phyloP scores from a whole-genome alignment of 2,329 filamentous ascomycete species.

The Fusarium haematococcum region DNA sequence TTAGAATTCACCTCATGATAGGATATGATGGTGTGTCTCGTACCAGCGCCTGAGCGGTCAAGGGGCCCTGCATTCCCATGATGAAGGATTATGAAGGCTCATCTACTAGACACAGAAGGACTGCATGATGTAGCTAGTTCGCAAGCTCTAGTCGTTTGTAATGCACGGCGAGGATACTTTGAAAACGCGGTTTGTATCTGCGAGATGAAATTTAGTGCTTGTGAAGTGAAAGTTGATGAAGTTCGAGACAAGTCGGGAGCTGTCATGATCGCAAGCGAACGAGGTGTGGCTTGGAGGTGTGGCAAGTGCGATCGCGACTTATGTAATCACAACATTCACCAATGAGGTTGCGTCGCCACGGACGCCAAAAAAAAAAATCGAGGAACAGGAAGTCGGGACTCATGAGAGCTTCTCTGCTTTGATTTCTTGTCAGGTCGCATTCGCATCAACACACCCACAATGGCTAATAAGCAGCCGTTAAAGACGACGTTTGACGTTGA shows the following conservation, averaged over 20 bases:
- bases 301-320: constrained; percentile 16
- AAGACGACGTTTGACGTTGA: constrained; percentile 92
- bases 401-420: constrained; percentile 39
- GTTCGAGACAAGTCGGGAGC: neutral
- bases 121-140: neutral
- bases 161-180: neutral
- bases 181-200: neutral
- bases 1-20: neutral
- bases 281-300: constrained; percentile 3
- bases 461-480: constrained; percentile 72
- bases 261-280: constrained; percentile 28
- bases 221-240: neutral
- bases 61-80: constrained; percentile 67
- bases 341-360: constrained; percentile 25
- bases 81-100: constrained; percentile 25
- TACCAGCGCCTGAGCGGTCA: constrained; percentile 69
- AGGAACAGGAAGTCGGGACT: constrained; percentile 22
- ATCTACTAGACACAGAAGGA: constrained; percentile 7
- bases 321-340: constrained; percentile 14
- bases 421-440: constrained; percentile 26
- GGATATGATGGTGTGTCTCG: constrained; percentile 31
- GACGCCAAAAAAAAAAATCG: constrained; percentile 40
- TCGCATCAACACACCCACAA: constrained; percentile 33
- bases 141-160: neutral
- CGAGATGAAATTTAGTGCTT: neutral